Evolutionary conservation across 495 filamentous ascomycete genomes (phyloP), one percentile per base, ranked within the genome.

Genomic region (Penicillium crystallinum): DNA sequence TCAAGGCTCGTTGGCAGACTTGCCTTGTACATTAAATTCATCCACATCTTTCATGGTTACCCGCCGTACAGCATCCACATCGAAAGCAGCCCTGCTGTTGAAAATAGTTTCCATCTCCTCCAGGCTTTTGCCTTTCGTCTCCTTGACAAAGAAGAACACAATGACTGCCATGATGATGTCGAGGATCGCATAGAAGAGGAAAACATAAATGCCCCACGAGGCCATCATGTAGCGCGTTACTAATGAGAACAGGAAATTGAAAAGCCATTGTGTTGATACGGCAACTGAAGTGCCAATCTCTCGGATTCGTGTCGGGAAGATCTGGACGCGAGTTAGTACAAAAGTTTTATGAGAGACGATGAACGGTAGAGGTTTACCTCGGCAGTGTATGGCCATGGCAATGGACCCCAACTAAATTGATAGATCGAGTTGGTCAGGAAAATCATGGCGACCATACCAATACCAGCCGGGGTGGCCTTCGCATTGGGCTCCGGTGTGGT

Each of bases 131-230:
- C 80, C 77, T 6, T 76, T 78, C 0, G 82, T 88, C 67, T 87
- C 85, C 2, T 83, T 83, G 0, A 86, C 72, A 34, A 74, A 79
- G 49, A 84, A 76, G 64, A 71, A 82, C 5, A 81, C 80, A 74
- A 78, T 79, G 1, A 75, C 12, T 0, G 75, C 75, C 29, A 77
- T 79, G 12, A 67, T 40, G 2, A 71, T 41, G 49, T 69, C 68
- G 3, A 64, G 59, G 3, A 43, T 44, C 1, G 59, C 71, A 47
- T 73, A 74, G 58, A 77, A 72, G 23, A 71, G 58, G 53, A 70
- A 77, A 1, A 79, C 82, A 1, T 81, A 81, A 18, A 74, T 77
- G 0, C 70, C 62, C 48, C 75, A 70, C 15, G 65, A 61, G 3
- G 42, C 64, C 25, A 77, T 62, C 74, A 77, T 77, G 41, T 76